Conservation (phyloP, 768 basidiomycete species). For the Leccinum subgranulosum region DNA sequence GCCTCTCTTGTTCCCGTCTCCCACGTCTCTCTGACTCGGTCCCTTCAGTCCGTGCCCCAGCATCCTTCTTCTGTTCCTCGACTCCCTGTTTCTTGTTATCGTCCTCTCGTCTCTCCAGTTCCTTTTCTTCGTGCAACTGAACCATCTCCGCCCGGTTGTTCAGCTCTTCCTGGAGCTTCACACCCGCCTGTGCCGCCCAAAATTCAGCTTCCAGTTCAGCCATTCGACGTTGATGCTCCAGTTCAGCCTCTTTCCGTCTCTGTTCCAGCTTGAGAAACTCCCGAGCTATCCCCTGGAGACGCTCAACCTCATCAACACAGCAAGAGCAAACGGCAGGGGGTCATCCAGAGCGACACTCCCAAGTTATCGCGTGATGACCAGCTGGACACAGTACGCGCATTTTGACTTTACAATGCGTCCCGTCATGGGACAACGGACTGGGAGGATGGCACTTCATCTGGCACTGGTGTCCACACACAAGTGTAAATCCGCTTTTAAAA, state of each 20-base stretch:
- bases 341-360: slow-evolving; percentile 39
- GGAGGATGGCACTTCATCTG: slow-evolving; percentile 52
- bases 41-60: too few species aligned
- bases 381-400: slow-evolving; percentile 37
- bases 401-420: slow-evolving; percentile 40
- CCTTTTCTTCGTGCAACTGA: slow-evolving; percentile 11
- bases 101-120: slow-evolving; percentile 17
- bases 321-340: slow-evolving; percentile 36
- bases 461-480: slow-evolving; percentile 41
- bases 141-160: slow-evolving; percentile 40
- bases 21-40: background rate
- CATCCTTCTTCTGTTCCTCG: background rate
- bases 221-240: slow-evolving; percentile 37
- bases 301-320: slow-evolving; percentile 41
- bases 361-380: slow-evolving; percentile 40
- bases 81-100: background rate
- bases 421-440: slow-evolving; percentile 35
- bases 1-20: background rate
- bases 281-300: slow-evolving; percentile 36
- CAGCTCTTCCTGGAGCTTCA: slow-evolving; percentile 10
- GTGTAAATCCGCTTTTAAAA: background rate
- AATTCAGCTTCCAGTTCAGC: slow-evolving; percentile 42
- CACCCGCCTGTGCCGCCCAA: slow-evolving; percentile 5
- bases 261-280: slow-evolving; percentile 36
- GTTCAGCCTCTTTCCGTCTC: slow-evolving; percentile 42